phyloP scores from a whole-genome alignment of 495 filamentous ascomycete genomes.

The Aspergillus affinis region DNA sequence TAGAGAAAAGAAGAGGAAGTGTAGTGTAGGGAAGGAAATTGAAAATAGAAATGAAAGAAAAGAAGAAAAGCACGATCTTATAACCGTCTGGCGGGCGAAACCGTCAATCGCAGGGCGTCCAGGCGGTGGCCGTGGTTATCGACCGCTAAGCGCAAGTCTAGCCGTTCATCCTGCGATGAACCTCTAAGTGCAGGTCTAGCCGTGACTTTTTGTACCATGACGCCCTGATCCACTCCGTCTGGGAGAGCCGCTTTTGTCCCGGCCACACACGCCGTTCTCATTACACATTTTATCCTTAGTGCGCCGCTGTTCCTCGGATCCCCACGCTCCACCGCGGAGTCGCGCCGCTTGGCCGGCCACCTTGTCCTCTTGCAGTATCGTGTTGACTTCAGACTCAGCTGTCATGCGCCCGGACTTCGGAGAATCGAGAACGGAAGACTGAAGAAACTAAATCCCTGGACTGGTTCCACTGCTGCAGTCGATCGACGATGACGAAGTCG shows the following conservation, averaged over 20 bases:
- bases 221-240: background rate
- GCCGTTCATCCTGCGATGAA: conserved; percentile 12
- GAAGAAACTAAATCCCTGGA: background rate
- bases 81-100: no score
- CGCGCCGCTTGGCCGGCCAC: conserved; percentile 41
- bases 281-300: conserved; percentile 3
- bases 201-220: background rate
- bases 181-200: conserved; percentile 3
- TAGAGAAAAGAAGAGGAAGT: conserved; percentile 3
- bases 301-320: background rate
- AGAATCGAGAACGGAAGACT: background rate
- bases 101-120: background rate
- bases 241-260: background rate
- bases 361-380: conserved; percentile 20
- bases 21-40: background rate
- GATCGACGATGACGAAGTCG: background rate
- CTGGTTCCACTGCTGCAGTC: no score
- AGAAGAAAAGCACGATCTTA: background rate
- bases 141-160: conserved; percentile 44
- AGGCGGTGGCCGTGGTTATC: background rate
- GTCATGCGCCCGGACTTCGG: background rate
- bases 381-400: background rate
- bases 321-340: background rate
- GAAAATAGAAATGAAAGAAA: no score
- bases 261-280: background rate